A percentile compares a stretch with the other conserved stretches of the same genome.
These are phyloP conservation scores for Saccharomycopsis fibuligera DNA, from an alignment of 805 yeast species.

Conservation along the genomic window DNA sequence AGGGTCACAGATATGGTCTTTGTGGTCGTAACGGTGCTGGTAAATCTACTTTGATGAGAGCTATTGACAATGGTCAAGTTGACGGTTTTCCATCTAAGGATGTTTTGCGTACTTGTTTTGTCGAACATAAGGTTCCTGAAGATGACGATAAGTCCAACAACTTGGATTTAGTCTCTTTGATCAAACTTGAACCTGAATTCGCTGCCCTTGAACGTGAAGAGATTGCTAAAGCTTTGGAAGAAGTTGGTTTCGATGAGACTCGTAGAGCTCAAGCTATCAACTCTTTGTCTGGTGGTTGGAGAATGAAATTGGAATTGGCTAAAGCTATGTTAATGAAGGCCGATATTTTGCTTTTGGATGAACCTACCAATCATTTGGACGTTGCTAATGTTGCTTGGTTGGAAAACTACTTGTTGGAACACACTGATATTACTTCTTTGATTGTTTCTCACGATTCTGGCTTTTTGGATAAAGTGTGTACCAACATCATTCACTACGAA, in stretches of 20 bases:
- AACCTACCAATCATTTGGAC: slow-evolving; percentile 98
- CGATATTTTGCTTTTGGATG: slow-evolving; percentile 88
- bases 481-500: slow-evolving; percentile 95
- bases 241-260: slow-evolving; percentile 88
- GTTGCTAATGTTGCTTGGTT: slow-evolving; percentile 91
- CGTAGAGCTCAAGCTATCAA: slow-evolving; percentile 89
- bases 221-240: slow-evolving; percentile 66
- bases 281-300: slow-evolving; percentile 98
- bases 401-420: slow-evolving; percentile 75
- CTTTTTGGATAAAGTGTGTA: slow-evolving; percentile 90
- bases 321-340: slow-evolving; percentile 98
- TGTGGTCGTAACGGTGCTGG: slow-evolving; percentile 99
- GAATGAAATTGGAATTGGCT: slow-evolving; percentile 97
- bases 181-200: slow-evolving; percentile 84
- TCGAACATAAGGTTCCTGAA: slow-evolving; percentile 94
- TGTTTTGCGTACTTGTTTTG: slow-evolving; percentile 87
- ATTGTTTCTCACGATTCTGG: slow-evolving; percentile 98
- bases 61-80: slow-evolving; percentile 92
- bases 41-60: slow-evolving; percentile 94
- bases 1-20: slow-evolving; percentile 95
- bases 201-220: slow-evolving; percentile 55
- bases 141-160: slow-evolving; percentile 62
- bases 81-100: slow-evolving; percentile 95
- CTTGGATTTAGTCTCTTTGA: slow-evolving; percentile 79
- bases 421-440: slow-evolving; percentile 84